Conservation (phyloP, 2,329 filamentous ascomycete species). For the Penicillium sp. region DNA sequence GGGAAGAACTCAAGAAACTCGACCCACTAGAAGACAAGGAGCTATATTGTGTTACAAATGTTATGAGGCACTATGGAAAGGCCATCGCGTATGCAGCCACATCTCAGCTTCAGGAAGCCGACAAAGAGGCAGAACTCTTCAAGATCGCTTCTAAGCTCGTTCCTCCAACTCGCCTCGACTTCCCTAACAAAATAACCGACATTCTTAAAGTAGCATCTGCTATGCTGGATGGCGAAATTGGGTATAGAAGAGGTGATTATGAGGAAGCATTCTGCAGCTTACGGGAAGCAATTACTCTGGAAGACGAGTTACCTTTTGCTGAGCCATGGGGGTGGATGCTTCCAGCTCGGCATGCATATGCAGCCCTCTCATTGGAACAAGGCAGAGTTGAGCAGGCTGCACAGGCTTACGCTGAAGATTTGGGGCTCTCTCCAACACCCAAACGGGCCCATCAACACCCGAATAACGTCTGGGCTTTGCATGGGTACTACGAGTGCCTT, state of each 20-base stretch:
- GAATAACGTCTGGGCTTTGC: constrained; percentile 72
- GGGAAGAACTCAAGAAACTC: constrained; percentile 64
- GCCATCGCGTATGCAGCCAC: constrained; percentile 63
- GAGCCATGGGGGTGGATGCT: constrained; percentile 80
- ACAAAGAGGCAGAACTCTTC: constrained; percentile 53
- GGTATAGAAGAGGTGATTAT: constrained; percentile 62
- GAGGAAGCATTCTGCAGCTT: constrained; percentile 59
- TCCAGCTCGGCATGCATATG: constrained; percentile 66
- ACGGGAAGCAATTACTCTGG: constrained; percentile 54
- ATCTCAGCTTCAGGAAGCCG: constrained; percentile 53
- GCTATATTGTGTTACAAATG: constrained; percentile 67
- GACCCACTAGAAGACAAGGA: constrained; percentile 54
- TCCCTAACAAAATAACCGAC: constrained; percentile 63
- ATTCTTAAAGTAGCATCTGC: constrained; percentile 60
- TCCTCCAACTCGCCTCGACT: constrained; percentile 60
- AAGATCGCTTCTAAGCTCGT: constrained; percentile 52
- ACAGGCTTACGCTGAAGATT: constrained; percentile 58
- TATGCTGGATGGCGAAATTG: constrained; percentile 71
- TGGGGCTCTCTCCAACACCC: constrained; percentile 56
- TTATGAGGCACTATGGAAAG: constrained; percentile 65
- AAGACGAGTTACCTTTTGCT: constrained; percentile 64
- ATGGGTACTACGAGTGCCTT: constrained; percentile 70
- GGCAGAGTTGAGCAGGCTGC: constrained; percentile 55
- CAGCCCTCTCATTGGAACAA: constrained; percentile 66
- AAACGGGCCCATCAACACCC: constrained; percentile 64